Conservation (phyloP, 1,139 yeast species). For the Saccharomycopsis hybrid region DNA sequence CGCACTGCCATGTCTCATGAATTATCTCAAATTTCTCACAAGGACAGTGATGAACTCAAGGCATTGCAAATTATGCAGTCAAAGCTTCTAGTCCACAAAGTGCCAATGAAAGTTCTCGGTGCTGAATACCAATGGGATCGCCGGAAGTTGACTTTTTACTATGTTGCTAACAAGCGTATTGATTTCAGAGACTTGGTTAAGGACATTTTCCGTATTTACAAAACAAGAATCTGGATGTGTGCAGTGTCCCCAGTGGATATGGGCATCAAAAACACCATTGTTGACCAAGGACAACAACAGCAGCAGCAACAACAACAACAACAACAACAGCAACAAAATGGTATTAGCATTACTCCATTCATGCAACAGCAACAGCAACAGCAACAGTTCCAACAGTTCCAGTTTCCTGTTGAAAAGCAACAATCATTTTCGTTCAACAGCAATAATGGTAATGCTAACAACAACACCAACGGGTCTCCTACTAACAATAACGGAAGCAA, state of each 20-base stretch:
- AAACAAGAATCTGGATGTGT: slow-evolving; percentile 96
- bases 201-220: slow-evolving; percentile 86
- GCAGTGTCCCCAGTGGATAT: slow-evolving; percentile 50
- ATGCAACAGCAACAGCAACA: neutral
- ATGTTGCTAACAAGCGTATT: slow-evolving; percentile 62
- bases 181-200: slow-evolving; percentile 91
- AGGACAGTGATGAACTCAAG: slow-evolving; percentile 64
- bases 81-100: slow-evolving; percentile 28
- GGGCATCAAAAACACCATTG: slow-evolving; percentile 27
- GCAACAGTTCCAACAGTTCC: too few relatives aligned
- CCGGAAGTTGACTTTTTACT: slow-evolving; percentile 87
- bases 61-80: slow-evolving; percentile 48
- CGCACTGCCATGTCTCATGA: slow-evolving; percentile 62
- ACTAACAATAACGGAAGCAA: too few relatives aligned
- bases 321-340: neutral
- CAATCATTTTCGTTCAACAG: neutral
- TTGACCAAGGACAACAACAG: slow-evolving; percentile 23
- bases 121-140: slow-evolving; percentile 96
- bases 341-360: neutral
- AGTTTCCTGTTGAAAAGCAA: neutral
- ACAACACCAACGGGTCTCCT: too few relatives aligned
- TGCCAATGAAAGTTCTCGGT: slow-evolving; percentile 46
- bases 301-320: slow-evolving; percentile 20
- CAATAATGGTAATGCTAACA: neutral
- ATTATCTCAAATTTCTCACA: slow-evolving; percentile 49